These are phyloP conservation scores for Exophiala xenobiotica DNA, from an alignment of 2,329 filamentous ascomycete species.

Conservation along the genomic window DNA sequence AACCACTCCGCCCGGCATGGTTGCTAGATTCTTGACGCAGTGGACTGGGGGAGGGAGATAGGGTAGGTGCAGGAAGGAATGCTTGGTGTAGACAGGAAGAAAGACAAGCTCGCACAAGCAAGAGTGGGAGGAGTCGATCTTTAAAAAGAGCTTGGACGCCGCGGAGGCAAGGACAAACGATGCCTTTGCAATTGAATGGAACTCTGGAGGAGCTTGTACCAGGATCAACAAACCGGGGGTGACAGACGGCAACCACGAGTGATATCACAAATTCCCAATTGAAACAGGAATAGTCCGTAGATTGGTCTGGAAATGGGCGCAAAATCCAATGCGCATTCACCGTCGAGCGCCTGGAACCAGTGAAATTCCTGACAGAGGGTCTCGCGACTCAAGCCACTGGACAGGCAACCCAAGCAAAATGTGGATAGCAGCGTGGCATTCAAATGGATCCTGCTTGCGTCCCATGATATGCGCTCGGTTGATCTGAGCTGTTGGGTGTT, in stretches of 20 bases:
- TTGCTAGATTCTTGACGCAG: neutral
- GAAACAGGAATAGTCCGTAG: slow-evolving; percentile 1
- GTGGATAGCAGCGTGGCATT: slow-evolving; percentile 5
- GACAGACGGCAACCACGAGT: slow-evolving; percentile 1
- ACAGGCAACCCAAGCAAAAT: neutral
- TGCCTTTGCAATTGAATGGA: neutral
- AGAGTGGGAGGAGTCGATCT: neutral
- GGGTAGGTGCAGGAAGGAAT: neutral
- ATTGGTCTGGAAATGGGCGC: neutral
- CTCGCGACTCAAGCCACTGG: neutral
- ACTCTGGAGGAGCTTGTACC: slow-evolving; percentile 3
- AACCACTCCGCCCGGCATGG: slow-evolving; percentile 17
- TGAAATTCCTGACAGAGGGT: neutral
- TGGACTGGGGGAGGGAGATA: neutral
- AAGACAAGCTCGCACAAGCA: slow-evolving; percentile 1
- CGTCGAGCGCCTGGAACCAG: neutral
- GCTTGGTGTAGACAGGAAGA: neutral
- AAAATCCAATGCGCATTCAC: neutral
- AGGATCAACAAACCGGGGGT: slow-evolving; percentile 7
- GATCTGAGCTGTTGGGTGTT: no score
- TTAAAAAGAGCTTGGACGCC: neutral
- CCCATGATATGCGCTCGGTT: slow-evolving; percentile 1
- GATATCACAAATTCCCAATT: slow-evolving; percentile 3
- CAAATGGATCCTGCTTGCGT: neutral
- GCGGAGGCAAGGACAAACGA: neutral